Evolutionary conservation across 2,329 filamentous ascomycete genomes (phyloP).

Genomic region (Penicillium palitans): DNA sequence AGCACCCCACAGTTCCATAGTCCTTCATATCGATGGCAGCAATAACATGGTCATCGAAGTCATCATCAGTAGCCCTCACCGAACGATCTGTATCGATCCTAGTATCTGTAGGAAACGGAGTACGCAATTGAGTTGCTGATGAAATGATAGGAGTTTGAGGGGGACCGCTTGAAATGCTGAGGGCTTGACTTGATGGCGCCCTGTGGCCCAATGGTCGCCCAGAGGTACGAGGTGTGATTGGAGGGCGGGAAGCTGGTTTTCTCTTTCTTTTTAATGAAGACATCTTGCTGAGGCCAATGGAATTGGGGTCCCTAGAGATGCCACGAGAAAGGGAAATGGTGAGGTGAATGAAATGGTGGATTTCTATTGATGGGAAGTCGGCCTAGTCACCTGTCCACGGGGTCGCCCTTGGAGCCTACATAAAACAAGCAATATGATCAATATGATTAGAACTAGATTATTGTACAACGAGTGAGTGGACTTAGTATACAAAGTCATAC

Average conservation of each 20-base stretch:
- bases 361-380: not conserved
- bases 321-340: not conserved
- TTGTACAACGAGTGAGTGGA: conserved; percentile 7
- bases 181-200: conserved; percentile 9
- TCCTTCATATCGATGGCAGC: conserved; percentile 77
- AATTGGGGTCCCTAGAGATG: not conserved
- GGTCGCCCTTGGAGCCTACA: not conserved
- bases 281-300: conserved; percentile 7
- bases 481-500: conserved; percentile 20
- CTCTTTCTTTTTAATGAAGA: conserved; percentile 20
- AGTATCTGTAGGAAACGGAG: conserved; percentile 10
- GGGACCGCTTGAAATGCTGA: not conserved
- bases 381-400: not conserved
- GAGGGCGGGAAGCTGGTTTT: conserved; percentile 8
- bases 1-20: conserved; percentile 74
- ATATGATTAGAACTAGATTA: conserved; percentile 11
- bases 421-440: not conserved
- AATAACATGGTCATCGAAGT: conserved; percentile 65
- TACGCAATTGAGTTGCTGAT: conserved; percentile 10
- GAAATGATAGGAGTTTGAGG: conserved; percentile 9
- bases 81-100: conserved; percentile 30
- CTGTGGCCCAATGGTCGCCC: conserved; percentile 7
- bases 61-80: conserved; percentile 45
- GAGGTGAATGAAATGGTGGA: conserved; percentile 1
- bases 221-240: conserved; percentile 16